These are phyloP conservation scores for barrel medic (Medicago truncatula) DNA, from an alignment of 306 rosid genomes.

Conservation along the genomic window MtrunA17r5.0-ANR NC_053045.1:47712501-47713000, in stretches of 20 bases:
- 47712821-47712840: not conserved
- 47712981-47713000: not conserved
- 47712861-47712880: not conserved
- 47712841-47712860: no score
- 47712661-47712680: not conserved
- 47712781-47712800: slow-evolving; percentile 5
- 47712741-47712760: not conserved
- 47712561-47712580: not conserved
- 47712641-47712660: not conserved
- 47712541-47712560: not conserved
- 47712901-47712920: not conserved
- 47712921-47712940: not conserved
- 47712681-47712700: not conserved
- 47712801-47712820: not conserved
- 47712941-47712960: not conserved
- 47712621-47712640: not conserved
- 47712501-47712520: not conserved
- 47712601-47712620: not conserved
- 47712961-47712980: not conserved
- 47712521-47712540: not conserved
- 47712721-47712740: no score
- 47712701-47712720: not conserved
- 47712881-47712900: not conserved
- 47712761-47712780: slow-evolving; percentile 4
- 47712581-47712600: not conserved